These are phyloP conservation scores for Bigelowiella natans DNA, from an alignment of 78 protist species.

Conservation along the genomic window DNA sequence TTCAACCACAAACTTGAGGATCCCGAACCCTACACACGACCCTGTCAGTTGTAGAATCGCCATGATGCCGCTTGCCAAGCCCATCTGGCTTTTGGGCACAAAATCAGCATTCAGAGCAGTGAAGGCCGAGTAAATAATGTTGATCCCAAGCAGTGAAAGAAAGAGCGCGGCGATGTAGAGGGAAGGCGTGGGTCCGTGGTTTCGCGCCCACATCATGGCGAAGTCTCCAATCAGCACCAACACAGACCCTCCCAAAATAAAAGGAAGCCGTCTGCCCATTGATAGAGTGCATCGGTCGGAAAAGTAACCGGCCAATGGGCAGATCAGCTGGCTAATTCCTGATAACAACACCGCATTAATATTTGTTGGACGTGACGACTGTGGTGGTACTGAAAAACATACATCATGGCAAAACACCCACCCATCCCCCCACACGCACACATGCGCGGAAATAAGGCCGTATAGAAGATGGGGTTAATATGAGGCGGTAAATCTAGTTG, in stretches of 20 bases:
- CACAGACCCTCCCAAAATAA: background rate
- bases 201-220: too few relatives aligned
- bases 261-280: background rate
- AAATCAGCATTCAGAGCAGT: constrained; percentile 24
- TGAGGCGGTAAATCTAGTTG: too few relatives aligned
- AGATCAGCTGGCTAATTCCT: constrained; percentile 8
- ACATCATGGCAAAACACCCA: too few relatives aligned
- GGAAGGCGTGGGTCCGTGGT: too few relatives aligned
- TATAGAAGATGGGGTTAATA: too few relatives aligned
- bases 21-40: background rate
- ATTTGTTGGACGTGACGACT: too few relatives aligned
- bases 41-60: background rate
- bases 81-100: background rate
- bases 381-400: too few relatives aligned
- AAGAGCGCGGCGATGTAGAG: background rate
- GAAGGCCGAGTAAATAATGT: background rate
- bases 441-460: too few relatives aligned
- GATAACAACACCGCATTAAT: too few relatives aligned
- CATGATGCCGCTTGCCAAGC: background rate
- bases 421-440: too few relatives aligned
- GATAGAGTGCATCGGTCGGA: constrained; percentile 1
- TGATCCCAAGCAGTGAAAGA: background rate
- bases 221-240: too few relatives aligned
- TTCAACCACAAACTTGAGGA: background rate
- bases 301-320: background rate